These are phyloP conservation scores for Cenchrus fungigraminus DNA, from an alignment of 176 grass and related monocot genomes.

Conservation along the genomic window DNA sequence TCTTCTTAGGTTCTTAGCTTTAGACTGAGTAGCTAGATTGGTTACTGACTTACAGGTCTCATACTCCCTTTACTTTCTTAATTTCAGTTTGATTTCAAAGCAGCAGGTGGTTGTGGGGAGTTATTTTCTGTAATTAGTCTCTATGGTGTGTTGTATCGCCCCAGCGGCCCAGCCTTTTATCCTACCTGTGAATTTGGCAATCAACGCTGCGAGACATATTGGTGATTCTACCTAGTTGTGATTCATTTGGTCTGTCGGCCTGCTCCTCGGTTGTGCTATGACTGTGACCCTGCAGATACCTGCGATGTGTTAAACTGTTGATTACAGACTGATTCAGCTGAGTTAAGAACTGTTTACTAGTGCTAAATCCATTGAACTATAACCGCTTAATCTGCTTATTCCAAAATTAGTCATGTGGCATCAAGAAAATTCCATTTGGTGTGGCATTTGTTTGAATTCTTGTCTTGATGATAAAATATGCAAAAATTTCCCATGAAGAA, in stretches of 20 bases:
- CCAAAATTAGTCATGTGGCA: neutral
- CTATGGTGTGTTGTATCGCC: neutral
- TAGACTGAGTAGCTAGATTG: neutral
- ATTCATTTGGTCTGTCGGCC: neutral
- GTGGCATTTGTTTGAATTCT: neutral
- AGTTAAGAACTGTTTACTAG: neutral
- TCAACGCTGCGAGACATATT: neutral
- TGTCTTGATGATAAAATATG: neutral
- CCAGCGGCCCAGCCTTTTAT: neutral
- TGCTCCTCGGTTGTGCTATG: neutral
- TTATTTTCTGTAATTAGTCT: neutral
- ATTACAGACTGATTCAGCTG: neutral
- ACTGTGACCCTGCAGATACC: neutral
- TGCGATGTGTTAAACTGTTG: neutral
- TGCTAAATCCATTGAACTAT: neutral
- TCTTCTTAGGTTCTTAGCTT: neutral
- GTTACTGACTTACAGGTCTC: neutral
- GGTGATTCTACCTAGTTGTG: neutral
- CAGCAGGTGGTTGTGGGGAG: neutral
- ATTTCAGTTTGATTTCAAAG: constrained; percentile 6
- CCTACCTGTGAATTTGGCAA: neutral
- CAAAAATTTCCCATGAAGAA: neutral
- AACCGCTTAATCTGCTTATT: neutral
- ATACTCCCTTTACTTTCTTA: neutral
- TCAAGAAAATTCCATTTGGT: neutral